Base-by-base conservation (phyloP, 2,329 filamentous ascomycete species). In the Phoma sp. region DNA sequence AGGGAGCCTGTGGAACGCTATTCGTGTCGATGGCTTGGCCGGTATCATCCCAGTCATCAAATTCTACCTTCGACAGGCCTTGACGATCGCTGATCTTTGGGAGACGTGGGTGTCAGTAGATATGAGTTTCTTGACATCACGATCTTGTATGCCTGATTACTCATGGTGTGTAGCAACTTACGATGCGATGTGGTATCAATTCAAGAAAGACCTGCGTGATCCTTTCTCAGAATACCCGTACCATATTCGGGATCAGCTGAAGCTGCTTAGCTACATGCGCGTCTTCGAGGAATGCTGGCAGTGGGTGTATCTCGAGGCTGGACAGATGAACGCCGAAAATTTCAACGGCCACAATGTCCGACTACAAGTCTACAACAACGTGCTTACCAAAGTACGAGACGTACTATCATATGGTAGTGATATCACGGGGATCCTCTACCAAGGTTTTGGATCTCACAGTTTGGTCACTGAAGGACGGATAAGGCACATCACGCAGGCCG, bases 211-310 rank as follows among this genome's bases (percentile, higher is more conserved):
- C 6, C 9, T 51, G 19, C 25, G 12, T 3, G 29, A 51, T 25
- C 40, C 41, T 9, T 38, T 51, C 12, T 51, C 49, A 6, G 41
- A 44, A 2, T 51, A 45, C 6, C 35, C 49, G 8, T 51, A 51
- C 21, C 40, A 31, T 17, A 37, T 22, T 17, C 37, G 12, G 2
- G n/a, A 21, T 19, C 17, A 44, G 15, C 35, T 51, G 19, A 12
- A 21, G 12, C n/a, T 27, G 4, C 9, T 51, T 13, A 29, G 25
- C 21, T 45, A 32, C 19, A 38, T 21, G 40, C 8, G 12, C 0
- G 27, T 51, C 5, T 51, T 51, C 13, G 49, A 51, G 24, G 21
- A 44, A 8, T 44, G 48, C 25, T 51, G 39, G 48, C n/a, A 19
- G 15, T 44, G 39, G 48, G 33, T 43, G 10, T 8, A 13, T n/a